Evolutionary conservation across 2,329 filamentous ascomycete species (phyloP).

Genomic region (Microcyclospora tardicrescens): DNA sequence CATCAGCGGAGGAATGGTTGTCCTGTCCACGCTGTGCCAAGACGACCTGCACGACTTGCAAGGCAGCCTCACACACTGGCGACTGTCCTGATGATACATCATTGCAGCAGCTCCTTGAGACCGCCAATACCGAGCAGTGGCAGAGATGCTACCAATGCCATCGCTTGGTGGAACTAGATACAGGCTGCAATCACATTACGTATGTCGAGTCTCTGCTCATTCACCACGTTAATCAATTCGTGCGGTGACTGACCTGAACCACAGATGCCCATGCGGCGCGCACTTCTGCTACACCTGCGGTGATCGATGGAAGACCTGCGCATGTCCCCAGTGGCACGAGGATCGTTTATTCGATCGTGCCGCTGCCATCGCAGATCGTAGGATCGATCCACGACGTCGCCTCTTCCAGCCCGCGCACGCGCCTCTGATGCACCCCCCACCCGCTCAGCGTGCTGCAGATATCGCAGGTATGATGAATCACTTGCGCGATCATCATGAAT

Average conservation of each 20-base stretch:
- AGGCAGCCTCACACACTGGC: constrained; percentile 30
- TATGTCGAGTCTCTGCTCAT: constrained; percentile 14
- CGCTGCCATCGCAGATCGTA: constrained; percentile 6
- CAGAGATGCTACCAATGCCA: constrained; percentile 37
- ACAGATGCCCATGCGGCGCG: constrained; percentile 15
- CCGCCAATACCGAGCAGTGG: constrained; percentile 37
- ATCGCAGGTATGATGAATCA: neutral
- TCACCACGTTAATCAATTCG: neutral
- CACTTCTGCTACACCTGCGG: constrained; percentile 22
- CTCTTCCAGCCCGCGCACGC: neutral
- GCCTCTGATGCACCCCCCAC: neutral
- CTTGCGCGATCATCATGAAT: neutral
- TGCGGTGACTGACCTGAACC: constrained; percentile 1
- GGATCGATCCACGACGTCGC: neutral
- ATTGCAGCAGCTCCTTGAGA: constrained; percentile 27
- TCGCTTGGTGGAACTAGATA: constrained; percentile 36
- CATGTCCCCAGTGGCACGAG: constrained; percentile 13
- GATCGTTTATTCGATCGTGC: constrained; percentile 8
- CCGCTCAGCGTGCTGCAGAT: neutral
- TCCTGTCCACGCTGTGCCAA: constrained; percentile 31
- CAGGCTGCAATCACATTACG: constrained; percentile 46
- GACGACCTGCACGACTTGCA: constrained; percentile 42
- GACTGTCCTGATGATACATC: constrained; percentile 37
- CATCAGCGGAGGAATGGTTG: constrained; percentile 18
- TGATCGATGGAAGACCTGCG: constrained; percentile 15